A percentile compares a stretch with the other conserved stretches of the same genome.
Evolutionary conservation across 805 yeast genomes (phyloP).

Genomic region (Hanseniaspora nectarophila): DNA sequence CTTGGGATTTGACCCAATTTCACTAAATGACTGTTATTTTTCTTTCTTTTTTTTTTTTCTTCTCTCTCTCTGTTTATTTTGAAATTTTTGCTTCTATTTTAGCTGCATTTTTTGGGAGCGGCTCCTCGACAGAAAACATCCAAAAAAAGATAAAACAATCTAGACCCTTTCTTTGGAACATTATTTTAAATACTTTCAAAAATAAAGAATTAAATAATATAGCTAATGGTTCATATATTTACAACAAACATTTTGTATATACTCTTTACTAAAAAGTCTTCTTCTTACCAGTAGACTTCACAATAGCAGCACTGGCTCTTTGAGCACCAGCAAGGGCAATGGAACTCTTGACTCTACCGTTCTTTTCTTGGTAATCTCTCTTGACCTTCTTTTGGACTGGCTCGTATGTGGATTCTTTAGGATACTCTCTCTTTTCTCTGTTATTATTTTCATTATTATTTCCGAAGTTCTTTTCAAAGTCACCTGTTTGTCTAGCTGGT

Average conservation of each 20-base stretch:
- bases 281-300: slow-evolving; percentile 82
- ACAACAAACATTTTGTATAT: no score
- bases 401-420: slow-evolving; percentile 16
- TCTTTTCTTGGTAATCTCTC: slow-evolving; percentile 23
- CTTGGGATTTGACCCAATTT: no score
- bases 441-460: slow-evolving; percentile 12
- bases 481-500: slow-evolving; percentile 13
- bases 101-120: no score
- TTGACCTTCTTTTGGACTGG: slow-evolving; percentile 17
- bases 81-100: neutral
- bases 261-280: slow-evolving; percentile 54
- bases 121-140: neutral
- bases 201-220: no score
- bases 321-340: slow-evolving; percentile 79
- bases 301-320: slow-evolving; percentile 81
- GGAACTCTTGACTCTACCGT: slow-evolving; percentile 57
- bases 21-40: no score
- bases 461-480: slow-evolving; percentile 13
- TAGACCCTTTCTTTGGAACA: neutral
- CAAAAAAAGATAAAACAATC: neutral
- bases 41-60: no score
- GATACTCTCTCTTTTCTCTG: slow-evolving; percentile 15
- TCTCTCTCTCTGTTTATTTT: no score
- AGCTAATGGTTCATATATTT: neutral
- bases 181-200: neutral